A percentile compares a stretch with the other conserved stretches of the same genome.
phyloP scores from a whole-genome alignment of 495 filamentous ascomycete species.

The Aspergillus mulundensis region DNA sequence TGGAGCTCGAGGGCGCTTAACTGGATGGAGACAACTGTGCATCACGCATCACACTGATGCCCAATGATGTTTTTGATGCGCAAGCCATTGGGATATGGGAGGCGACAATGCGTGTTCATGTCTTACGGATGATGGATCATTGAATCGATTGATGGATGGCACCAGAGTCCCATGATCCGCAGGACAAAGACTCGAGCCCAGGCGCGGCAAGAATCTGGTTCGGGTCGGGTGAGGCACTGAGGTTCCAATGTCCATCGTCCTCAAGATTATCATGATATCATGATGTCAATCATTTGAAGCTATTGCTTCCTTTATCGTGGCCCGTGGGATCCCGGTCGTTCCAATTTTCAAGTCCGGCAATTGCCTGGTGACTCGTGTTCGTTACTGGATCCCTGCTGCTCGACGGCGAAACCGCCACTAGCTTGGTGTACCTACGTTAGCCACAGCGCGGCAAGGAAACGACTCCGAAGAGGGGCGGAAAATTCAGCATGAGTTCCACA shows the following conservation, averaged over 20 bases:
- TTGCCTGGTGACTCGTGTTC: not conserved
- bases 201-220: not conserved
- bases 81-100: too few relatives aligned
- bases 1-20: not conserved
- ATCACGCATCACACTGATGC: not conserved
- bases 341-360: not conserved
- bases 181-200: not conserved
- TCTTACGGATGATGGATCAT: too few relatives aligned
- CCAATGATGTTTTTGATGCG: not conserved
- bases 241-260: not conserved
- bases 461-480: not conserved
- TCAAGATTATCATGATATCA: not conserved
- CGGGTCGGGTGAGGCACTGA: not conserved
- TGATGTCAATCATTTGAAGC: conserved; percentile 9
- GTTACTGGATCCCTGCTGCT: not conserved
- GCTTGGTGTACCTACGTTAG: conserved; percentile 19
- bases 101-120: too few relatives aligned
- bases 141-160: too few relatives aligned
- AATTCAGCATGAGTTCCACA: not conserved
- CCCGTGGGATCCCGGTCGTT: not conserved
- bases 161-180: too few relatives aligned
- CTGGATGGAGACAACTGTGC: not conserved
- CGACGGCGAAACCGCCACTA: conserved; percentile 14
- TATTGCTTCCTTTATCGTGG: not conserved
- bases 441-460: not conserved